These are phyloP conservation scores for Mikania micrantha DNA, from an alignment of 129 eudicot genomes.

Conservation along the genomic window DNA sequence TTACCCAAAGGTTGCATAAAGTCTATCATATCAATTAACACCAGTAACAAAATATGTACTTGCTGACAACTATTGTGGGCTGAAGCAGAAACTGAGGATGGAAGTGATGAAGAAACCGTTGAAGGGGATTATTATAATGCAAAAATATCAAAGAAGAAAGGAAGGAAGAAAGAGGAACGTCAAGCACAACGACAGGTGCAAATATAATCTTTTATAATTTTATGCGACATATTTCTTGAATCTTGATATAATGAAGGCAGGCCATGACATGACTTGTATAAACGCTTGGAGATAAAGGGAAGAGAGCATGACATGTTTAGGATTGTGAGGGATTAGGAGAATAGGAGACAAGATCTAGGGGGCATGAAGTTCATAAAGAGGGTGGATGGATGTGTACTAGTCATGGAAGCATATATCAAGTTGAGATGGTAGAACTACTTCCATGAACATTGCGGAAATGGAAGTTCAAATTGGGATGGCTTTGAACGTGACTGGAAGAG, in stretches of 20 bases:
- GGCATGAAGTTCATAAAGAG: too few species aligned
- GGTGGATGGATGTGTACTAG: too few species aligned
- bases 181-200: conserved; percentile 84
- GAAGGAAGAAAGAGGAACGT: conserved; percentile 89
- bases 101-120: conserved; percentile 76
- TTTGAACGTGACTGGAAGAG: too few species aligned
- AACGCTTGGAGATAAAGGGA: too few species aligned
- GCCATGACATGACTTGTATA: too few species aligned
- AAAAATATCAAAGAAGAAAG: conserved; percentile 67
- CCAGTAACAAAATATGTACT: not conserved
- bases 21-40: not conserved
- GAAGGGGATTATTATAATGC: conserved; percentile 53
- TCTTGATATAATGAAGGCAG: not conserved
- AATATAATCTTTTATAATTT: not conserved
- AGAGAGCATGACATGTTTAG: too few species aligned
- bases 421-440: too few species aligned
- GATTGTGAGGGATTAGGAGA: too few species aligned
- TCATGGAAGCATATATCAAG: too few species aligned
- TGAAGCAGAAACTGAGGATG: conserved; percentile 60
- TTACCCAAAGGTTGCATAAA: not conserved
- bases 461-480: too few species aligned
- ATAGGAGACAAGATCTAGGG: too few species aligned
- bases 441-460: too few species aligned
- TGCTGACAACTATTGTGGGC: not conserved
- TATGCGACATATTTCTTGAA: not conserved